Evolutionary conservation across 2,329 filamentous ascomycete genomes (phyloP), one percentile per base, ranked within the genome.

Genomic region (Hymenoscyphus albidus): DNA sequence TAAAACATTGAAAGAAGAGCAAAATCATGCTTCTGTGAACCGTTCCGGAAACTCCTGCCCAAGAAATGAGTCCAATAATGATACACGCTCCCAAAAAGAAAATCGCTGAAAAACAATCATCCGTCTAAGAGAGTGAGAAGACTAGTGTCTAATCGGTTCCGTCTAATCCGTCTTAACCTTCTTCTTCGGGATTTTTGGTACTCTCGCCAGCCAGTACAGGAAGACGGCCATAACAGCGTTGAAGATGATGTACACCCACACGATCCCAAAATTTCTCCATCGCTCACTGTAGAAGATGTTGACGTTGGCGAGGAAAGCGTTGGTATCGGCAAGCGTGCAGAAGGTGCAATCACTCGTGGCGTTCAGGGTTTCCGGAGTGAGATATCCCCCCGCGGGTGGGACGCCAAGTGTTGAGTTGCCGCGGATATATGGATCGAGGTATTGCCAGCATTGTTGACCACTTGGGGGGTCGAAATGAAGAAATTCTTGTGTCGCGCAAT

Each of bases 401-500:
- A 27, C 27, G 2, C 48, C 48, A 13, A 18, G n/a, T 4, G 48
- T 54, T 12, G 13, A 1, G 22, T 56, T 56, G 1, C 80, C 75
- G 2, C 86, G 76, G 0, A 86, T 81, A 70, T 83, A 89, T 0
- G 71, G 55, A 0, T 68, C 57, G 69, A 91, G 74, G 73, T 90
- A 93, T 27, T 83, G 72, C 0, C 70, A 73, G 72, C 90, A 93
- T 0, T 82, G 88, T 71, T 78, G 67, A n/a, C 82, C 81, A 0
- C 75, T 62, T 0, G 84, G 81, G 0, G 91, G 86, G 9, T 83
- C 75, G 72, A 96, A 88, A 14, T 77, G 73, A 35, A 91, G 79
- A 66, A 85, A 81, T 75, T 96, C 93, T 73, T 88, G 90, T 4
- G 74, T 68, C 0, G 90, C 85, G 76, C 93, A 97, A 0, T 75